A percentile compares a stretch with the other conserved stretches of the same genome.
These are phyloP conservation scores for Thecaphora thlaspeos DNA, from an alignment of 1,284 basidiomycete species.

Conservation along the genomic window DNA sequence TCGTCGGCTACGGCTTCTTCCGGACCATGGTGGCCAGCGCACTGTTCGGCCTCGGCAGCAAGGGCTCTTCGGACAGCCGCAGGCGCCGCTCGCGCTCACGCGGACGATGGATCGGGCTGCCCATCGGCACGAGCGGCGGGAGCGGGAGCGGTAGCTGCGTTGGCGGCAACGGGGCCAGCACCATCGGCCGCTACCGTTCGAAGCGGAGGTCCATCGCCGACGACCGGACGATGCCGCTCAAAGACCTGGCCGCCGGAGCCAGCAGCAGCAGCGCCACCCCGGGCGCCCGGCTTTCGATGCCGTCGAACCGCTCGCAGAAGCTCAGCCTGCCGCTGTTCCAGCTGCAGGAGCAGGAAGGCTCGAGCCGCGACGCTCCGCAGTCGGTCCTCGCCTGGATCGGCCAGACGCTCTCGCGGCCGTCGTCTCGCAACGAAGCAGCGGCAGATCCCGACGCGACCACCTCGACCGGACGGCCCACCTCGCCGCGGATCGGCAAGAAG, in stretches of 20 bases:
- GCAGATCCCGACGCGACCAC: constrained; percentile 2
- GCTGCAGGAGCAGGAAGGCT: constrained; percentile 30
- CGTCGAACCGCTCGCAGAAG: constrained; percentile 22
- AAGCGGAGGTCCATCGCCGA: constrained; percentile 19
- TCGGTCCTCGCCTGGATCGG: constrained; percentile 39
- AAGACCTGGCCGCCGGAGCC: constrained; percentile 10
- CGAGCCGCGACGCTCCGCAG: constrained; percentile 18
- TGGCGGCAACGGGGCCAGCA: not conserved
- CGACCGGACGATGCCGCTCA: constrained; percentile 16
- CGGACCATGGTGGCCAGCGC: constrained; percentile 23
- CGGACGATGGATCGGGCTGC: constrained; percentile 33
- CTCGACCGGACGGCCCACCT: constrained; percentile 7
- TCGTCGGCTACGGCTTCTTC: constrained; percentile 32
- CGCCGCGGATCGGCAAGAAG: constrained; percentile 18
- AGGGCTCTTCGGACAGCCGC: not conserved
- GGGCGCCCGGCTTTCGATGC: constrained; percentile 17
- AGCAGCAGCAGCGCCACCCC: constrained; percentile 20
- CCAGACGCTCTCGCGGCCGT: constrained; percentile 21
- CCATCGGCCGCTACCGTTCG: constrained; percentile 7
- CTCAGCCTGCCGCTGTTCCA: constrained; percentile 36
- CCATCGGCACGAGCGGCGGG: constrained; percentile 15
- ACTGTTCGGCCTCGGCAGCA: constrained; percentile 11
- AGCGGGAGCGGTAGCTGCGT: too few species aligned
- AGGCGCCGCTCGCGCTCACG: not conserved
- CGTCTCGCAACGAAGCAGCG: constrained; percentile 23